phyloP scores from a whole-genome alignment of 805 yeast genomes.

The Candida anglica region DNA sequence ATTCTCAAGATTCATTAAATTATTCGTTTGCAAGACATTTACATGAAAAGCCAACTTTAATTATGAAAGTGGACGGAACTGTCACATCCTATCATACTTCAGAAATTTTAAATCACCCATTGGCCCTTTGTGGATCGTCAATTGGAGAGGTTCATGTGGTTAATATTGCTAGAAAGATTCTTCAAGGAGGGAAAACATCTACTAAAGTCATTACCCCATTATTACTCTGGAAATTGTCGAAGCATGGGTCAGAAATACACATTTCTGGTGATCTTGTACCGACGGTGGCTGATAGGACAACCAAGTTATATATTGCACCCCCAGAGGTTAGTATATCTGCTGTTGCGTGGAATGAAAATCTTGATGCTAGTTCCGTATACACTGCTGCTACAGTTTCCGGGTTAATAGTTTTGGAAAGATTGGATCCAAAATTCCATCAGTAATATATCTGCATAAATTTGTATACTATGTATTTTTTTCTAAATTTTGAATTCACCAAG shows the following conservation, averaged over 20 bases:
- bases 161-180: conserved; percentile 34
- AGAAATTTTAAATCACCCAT: conserved; percentile 34
- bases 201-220: conserved; percentile 39
- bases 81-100: conserved; percentile 25
- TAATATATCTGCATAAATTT: too few species aligned
- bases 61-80: conserved; percentile 28
- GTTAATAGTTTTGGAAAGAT: conserved; percentile 41
- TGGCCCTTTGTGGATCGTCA: conserved; percentile 28
- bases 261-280: conserved; percentile 23
- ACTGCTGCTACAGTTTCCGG: conserved; percentile 54
- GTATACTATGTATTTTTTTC: too few species aligned
- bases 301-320: conserved; percentile 39
- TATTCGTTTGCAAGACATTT: conserved; percentile 28
- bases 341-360: conserved; percentile 56
- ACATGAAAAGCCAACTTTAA: conserved; percentile 27
- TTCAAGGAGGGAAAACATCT: conserved; percentile 30
- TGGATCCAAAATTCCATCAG: conserved; percentile 25
- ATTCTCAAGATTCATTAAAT: conserved; percentile 24
- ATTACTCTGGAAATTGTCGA: conserved; percentile 27
- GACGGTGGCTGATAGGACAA: conserved; percentile 24
- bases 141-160: conserved; percentile 33
- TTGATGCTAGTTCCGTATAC: conserved; percentile 40
- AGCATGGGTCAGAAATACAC: conserved; percentile 3
- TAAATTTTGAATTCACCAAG: conserved; percentile 18
- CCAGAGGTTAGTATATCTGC: conserved; percentile 46